These are phyloP conservation scores for Malassezia sp. DNA, from an alignment of 1,284 basidiomycete genomes.

Conservation along the genomic window DNA sequence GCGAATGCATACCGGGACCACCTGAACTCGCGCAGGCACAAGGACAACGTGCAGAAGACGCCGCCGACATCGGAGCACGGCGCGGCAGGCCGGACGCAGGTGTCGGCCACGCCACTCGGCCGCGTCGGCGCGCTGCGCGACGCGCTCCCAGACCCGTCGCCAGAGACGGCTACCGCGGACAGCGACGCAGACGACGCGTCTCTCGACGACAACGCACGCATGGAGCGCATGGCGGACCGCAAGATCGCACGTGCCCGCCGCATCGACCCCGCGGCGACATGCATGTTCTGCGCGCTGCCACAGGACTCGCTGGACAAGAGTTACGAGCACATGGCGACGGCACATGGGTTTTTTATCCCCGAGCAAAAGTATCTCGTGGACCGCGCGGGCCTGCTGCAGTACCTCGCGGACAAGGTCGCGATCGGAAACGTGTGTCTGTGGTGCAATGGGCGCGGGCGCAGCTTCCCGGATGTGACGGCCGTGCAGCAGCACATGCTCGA, in stretches of 20 bases:
- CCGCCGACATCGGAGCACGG: constrained; percentile 2
- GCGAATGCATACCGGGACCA: constrained; percentile 83
- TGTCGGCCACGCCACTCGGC: background rate
- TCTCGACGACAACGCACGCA: constrained; percentile 32
- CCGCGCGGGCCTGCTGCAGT: constrained; percentile 65
- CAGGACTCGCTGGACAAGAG: constrained; percentile 56
- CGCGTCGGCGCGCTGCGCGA: constrained; percentile 15
- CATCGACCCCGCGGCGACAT: constrained; percentile 33
- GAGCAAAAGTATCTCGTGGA: constrained; percentile 84
- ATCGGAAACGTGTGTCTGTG: constrained; percentile 85
- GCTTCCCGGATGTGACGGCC: constrained; percentile 31
- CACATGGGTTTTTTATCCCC: constrained; percentile 91
- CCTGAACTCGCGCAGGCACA: constrained; percentile 78
- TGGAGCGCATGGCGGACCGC: constrained; percentile 33
- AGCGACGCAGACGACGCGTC: constrained; percentile 34
- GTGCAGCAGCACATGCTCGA: constrained; percentile 45
- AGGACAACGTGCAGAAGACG: constrained; percentile 60
- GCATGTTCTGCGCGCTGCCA: constrained; percentile 65
- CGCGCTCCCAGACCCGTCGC: constrained; percentile 12
- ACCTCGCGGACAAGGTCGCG: constrained; percentile 85
- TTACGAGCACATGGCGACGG: constrained; percentile 71
- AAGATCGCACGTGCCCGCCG: constrained; percentile 35
- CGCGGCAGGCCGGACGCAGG: background rate
- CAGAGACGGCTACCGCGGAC: constrained; percentile 16
- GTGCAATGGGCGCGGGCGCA: constrained; percentile 52